Base-by-base conservation (phyloP, 176 grass and related monocot species). In the Alopecurus myosuroides region DNA sequence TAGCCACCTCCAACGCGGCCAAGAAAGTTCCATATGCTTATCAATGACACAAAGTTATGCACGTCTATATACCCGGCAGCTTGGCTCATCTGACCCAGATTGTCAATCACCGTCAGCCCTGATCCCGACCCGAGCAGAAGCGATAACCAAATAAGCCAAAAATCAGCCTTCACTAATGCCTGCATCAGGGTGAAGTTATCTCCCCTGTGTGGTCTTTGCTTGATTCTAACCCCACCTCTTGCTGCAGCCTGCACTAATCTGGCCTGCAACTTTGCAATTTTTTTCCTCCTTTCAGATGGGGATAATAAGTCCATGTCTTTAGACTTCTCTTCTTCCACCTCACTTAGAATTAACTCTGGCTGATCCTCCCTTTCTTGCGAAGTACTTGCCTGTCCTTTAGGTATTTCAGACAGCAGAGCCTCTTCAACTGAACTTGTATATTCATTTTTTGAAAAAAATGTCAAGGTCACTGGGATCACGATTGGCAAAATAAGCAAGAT, bases 41-140 rank as follows among this genome's bases (percentile, higher is more conserved):
- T 94, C 82, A 98, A 80, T 30, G 95, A 98, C 28, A 94, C 95
- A 9, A 97, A 97, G 69, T 90, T 90, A 72, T 93, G 91, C 0
- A 79, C 42, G 3, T 98, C 92, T 14, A 91, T 77, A 45, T 85
- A 98, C 1, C 92, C 95, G 7, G 92, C 88, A 52, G 92, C 88
- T 87, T 98, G 92, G 64, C 95, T 98, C 90, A 98, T 98, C 87
- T 98, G 95, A 64, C 95, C 95, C 52, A 98, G 71, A 77, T 98
- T 94, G 65, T 98, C 92, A 4, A 98, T 98, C 35, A 94, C 95
- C 15, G 95, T 94, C 71, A 98, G 48, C 14, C 95, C 95, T 30
- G 95, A 98, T 45, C 90, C 95, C 1, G 95, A 92, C 35, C 95
- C 95, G 18, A 98, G 75, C 30, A 94, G 52, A 77, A 98, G 92